Conservation (phyloP, 1,139 yeast species). For the Magnusiomyces ingens region DNA sequence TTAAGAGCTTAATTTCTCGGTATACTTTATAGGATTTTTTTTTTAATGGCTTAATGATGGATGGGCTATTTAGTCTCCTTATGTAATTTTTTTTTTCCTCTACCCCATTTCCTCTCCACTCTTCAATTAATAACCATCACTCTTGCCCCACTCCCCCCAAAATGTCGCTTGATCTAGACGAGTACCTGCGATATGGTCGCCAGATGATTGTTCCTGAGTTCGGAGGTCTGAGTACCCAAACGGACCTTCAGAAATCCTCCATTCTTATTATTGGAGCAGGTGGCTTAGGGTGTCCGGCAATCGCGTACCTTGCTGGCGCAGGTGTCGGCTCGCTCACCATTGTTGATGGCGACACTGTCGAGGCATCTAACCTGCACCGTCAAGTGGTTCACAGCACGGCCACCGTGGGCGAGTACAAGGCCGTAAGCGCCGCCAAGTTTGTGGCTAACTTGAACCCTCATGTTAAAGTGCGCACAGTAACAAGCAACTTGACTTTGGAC, state of each 20-base stretch:
- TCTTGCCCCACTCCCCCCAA: too few species aligned
- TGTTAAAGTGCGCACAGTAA: slow-evolving; percentile 49
- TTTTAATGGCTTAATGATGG: too few species aligned
- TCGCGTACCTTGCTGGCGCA: slow-evolving; percentile 77
- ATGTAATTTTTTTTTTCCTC: background rate
- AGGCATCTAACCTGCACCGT: slow-evolving; percentile 77
- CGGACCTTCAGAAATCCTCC: slow-evolving; percentile 47
- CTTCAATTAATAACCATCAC: background rate
- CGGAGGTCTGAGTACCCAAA: slow-evolving; percentile 61
- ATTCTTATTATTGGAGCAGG: slow-evolving; percentile 92
- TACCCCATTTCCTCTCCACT: background rate
- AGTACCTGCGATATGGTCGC: slow-evolving; percentile 80
- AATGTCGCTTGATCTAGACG: slow-evolving; percentile 41
- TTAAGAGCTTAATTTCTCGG: too few species aligned
- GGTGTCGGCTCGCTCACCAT: slow-evolving; percentile 70
- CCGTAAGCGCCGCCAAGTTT: slow-evolving; percentile 63
- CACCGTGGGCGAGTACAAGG: slow-evolving; percentile 62
- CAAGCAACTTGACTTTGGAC: slow-evolving; percentile 43
- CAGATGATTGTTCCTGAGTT: slow-evolving; percentile 87
- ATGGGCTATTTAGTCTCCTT: too few species aligned
- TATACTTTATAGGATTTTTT: too few species aligned
- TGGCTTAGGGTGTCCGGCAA: slow-evolving; percentile 91
- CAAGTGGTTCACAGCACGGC: slow-evolving; percentile 73
- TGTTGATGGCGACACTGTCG: slow-evolving; percentile 82
- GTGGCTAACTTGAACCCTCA: slow-evolving; percentile 57